Conservation (phyloP, 805 yeast genomes). For the Nakazawaea anatomiae region DNA sequence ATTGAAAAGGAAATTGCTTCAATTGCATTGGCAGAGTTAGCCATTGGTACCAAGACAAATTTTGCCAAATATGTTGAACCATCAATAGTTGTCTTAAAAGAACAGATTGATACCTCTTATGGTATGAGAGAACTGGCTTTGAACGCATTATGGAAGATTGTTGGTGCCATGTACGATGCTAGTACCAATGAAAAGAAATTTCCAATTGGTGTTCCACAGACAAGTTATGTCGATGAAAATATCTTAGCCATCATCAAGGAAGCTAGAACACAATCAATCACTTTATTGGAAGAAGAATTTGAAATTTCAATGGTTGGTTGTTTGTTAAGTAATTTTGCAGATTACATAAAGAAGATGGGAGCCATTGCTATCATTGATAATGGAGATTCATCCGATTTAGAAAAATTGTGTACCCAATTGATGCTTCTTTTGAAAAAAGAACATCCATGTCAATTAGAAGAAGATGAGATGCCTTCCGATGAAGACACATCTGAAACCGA, state of each 20-base stretch:
- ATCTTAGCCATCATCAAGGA: conserved; percentile 54
- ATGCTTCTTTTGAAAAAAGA: conserved; percentile 71
- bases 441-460: conserved; percentile 79
- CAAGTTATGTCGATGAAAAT: conserved; percentile 52
- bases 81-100: conserved; percentile 55
- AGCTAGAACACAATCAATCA: conserved; percentile 63
- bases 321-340: conserved; percentile 68
- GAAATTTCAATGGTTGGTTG: conserved; percentile 79
- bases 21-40: conserved; percentile 83
- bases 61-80: conserved; percentile 75
- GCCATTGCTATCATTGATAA: conserved; percentile 62
- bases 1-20: conserved; percentile 95
- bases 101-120: conserved; percentile 78
- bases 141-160: conserved; percentile 76
- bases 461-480: conserved; percentile 41
- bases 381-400: conserved; percentile 51
- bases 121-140: conserved; percentile 89
- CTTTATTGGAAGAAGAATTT: conserved; percentile 67
- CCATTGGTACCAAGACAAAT: conserved; percentile 76
- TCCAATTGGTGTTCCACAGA: conserved; percentile 60
- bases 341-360: conserved; percentile 65
- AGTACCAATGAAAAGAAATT: conserved; percentile 40
- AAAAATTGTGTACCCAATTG: conserved; percentile 63
- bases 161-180: conserved; percentile 58
- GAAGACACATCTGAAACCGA: conserved; percentile 53